These are phyloP conservation scores for Zelonia costaricensis DNA, from an alignment of 208 protist genomes.

Conservation along the genomic window DNA sequence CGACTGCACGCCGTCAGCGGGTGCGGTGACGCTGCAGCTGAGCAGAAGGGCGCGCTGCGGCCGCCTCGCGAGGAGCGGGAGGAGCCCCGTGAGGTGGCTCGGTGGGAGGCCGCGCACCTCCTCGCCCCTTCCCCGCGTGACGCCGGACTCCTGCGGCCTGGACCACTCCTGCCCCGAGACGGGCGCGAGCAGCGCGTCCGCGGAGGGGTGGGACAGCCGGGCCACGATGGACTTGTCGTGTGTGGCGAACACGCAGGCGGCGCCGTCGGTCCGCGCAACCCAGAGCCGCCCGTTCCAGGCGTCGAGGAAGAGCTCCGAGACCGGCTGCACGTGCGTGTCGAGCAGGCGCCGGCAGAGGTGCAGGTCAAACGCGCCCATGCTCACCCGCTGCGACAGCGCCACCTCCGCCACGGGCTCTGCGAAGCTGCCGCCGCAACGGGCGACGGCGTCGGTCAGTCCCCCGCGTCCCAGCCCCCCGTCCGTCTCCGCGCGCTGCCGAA, in stretches of 20 bases:
- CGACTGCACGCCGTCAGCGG: background rate
- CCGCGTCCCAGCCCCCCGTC: background rate
- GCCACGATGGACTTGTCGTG: constrained; percentile 61
- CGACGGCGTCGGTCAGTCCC: too few species aligned
- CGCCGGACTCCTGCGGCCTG: constrained; percentile 33
- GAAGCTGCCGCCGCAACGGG: background rate
- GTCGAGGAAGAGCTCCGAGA: constrained; percentile 71
- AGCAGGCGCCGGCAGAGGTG: constrained; percentile 55
- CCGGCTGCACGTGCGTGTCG: constrained; percentile 76
- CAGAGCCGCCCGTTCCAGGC: constrained; percentile 49
- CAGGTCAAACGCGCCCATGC: constrained; percentile 45
- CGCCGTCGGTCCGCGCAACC: constrained; percentile 78
- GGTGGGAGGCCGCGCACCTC: constrained; percentile 37
- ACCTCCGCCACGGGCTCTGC: constrained; percentile 30
- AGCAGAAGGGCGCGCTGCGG: constrained; percentile 39
- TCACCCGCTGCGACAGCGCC: constrained; percentile 23
- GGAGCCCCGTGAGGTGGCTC: constrained; percentile 52
- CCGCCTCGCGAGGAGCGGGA: constrained; percentile 40
- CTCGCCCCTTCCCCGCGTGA: constrained; percentile 3
- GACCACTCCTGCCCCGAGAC: constrained; percentile 47
- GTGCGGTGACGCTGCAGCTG: background rate
- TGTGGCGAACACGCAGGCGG: constrained; percentile 74
- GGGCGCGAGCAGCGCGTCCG: constrained; percentile 53
- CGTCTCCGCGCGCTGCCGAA: constrained; percentile 12
- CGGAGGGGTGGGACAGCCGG: constrained; percentile 68